Evolutionary conservation across 75 land plant species (phyloP).

Genomic region (Picea sitchensis): DNA sequence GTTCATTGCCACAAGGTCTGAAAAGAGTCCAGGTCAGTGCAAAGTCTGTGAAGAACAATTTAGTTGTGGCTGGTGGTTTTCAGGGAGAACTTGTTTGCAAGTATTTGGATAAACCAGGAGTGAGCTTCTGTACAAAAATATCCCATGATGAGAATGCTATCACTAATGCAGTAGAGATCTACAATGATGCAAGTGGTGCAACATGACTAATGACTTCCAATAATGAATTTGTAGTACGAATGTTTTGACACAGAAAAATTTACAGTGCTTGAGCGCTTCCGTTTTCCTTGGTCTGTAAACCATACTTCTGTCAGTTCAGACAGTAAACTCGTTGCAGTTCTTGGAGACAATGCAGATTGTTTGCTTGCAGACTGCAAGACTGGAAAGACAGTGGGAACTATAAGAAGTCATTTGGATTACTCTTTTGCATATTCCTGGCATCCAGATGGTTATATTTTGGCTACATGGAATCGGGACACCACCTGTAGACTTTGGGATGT

Average conservation of each 20-base stretch:
- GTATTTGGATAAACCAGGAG: constrained; percentile 71
- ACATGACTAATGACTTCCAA: constrained; percentile 74
- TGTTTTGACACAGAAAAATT: constrained; percentile 79
- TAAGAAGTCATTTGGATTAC: constrained; percentile 88
- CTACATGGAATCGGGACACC: constrained; percentile 93
- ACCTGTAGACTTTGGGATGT: constrained; percentile 96
- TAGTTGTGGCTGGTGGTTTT: constrained; percentile 58
- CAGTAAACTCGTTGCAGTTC: constrained; percentile 74
- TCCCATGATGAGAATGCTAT: constrained; percentile 85
- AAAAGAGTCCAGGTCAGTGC: constrained; percentile 67
- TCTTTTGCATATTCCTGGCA: constrained; percentile 98
- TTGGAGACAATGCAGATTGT: constrained; percentile 85
- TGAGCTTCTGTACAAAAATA: constrained; percentile 77
- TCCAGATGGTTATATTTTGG: constrained; percentile 80
- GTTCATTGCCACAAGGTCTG: constrained; percentile 31
- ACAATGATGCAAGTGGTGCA: constrained; percentile 62
- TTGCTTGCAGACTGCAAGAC: constrained; percentile 74
- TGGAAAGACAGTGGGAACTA: constrained; percentile 73
- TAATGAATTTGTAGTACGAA: constrained; percentile 78
- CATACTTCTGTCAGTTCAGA: constrained; percentile 86
- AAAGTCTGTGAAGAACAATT: constrained; percentile 45
- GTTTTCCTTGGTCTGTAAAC: constrained; percentile 91
- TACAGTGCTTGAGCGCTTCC: constrained; percentile 41
- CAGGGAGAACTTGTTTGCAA: constrained; percentile 59
- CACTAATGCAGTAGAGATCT: constrained; percentile 86